Evolutionary conservation across 2,329 filamentous ascomycete genomes (phyloP).

Genomic region (Apiospora saccharicola): DNA sequence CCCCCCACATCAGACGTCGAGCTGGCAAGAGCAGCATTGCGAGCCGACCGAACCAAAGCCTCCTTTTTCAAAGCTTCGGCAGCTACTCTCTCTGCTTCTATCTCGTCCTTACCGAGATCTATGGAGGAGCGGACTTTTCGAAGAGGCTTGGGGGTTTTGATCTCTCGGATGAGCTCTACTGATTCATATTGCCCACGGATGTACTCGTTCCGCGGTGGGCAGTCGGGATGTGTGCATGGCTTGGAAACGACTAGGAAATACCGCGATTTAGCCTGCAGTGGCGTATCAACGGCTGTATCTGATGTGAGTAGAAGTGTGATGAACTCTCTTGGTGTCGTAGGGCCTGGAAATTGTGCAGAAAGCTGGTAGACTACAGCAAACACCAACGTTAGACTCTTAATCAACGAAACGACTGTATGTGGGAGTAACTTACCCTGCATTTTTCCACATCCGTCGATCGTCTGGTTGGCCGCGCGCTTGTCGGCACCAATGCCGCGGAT

Average conservation of each 20-base stretch:
- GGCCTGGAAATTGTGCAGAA: conserved; percentile 88
- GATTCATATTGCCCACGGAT: conserved; percentile 90
- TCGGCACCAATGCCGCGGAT: conserved; percentile 89
- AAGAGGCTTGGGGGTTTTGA: conserved; percentile 62
- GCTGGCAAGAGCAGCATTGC: conserved; percentile 35
- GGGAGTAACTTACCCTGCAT: conserved; percentile 62
- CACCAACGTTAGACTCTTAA: neutral
- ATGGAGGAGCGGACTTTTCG: conserved; percentile 54
- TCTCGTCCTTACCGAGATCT: conserved; percentile 47
- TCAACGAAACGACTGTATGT: neutral
- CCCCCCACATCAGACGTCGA: conserved; percentile 33
- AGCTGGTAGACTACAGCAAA: conserved; percentile 74
- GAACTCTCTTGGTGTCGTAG: conserved; percentile 88
- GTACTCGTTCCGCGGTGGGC: conserved; percentile 73
- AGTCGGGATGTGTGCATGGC: conserved; percentile 79
- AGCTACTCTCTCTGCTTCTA: conserved; percentile 41
- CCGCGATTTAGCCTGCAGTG: conserved; percentile 54
- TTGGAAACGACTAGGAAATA: conserved; percentile 90
- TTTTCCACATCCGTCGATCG: conserved; percentile 64
- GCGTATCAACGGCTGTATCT: conserved; percentile 51
- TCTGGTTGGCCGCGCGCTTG: conserved; percentile 70
- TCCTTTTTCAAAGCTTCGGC: conserved; percentile 47
- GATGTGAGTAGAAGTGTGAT: conserved; percentile 80
- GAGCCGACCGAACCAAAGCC: conserved; percentile 52
- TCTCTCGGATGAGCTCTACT: conserved; percentile 87